Evolutionary conservation across 805 yeast species (phyloP), one percentile per base, ranked within the genome.

Genomic region (Metschnikowia anglica): DNA sequence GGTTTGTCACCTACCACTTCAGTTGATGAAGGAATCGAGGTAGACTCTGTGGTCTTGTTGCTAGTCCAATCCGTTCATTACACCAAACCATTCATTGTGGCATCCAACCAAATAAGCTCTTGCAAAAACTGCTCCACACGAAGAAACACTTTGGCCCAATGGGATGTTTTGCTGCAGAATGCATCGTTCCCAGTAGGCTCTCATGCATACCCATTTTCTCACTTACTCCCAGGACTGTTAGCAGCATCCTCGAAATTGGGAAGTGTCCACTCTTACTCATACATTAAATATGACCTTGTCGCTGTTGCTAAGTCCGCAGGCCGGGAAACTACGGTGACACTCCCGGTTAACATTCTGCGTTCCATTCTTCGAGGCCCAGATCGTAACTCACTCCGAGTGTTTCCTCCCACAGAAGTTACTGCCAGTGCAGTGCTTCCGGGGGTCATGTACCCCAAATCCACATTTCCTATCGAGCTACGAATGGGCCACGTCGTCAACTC

Each of bases 381-480:
- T 59, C 74, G 89, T 53, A 88, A 86, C 57, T 87, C 96, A 1
- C 66, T 88, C 28, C 76, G 99, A 47, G 87, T 93, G 1, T 93
- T 93, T 63, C 99, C 99, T 1, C 98, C 99, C 6, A 91, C 98
- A 0, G 86, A 85, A 32, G 83, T 93, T 27, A 83, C 88, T 2
- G 95, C 96, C 5, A 79, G 85, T 20, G 93, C 95, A 7, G 85
- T 83, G 12, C 69, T 93, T 37, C 99, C 99, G 2, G 85, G 85
- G 49, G 96, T 89, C 12, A 76, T 87, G 24, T 87, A 87, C 61
- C 98, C 98, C 10, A 83, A 86, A 59, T 84, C 96, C 0, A 73
- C 83, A 0, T 88, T 93, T 58, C 85, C 93, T 0, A 73, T 91
- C 17, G 97, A 89, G 58, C 69, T 93, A 56, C 80, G 82, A 51